Evolutionary conservation across 805 yeast genomes (phyloP), one percentile per base, ranked within the genome.

Genomic region (Kodamaea laetipori): DNA sequence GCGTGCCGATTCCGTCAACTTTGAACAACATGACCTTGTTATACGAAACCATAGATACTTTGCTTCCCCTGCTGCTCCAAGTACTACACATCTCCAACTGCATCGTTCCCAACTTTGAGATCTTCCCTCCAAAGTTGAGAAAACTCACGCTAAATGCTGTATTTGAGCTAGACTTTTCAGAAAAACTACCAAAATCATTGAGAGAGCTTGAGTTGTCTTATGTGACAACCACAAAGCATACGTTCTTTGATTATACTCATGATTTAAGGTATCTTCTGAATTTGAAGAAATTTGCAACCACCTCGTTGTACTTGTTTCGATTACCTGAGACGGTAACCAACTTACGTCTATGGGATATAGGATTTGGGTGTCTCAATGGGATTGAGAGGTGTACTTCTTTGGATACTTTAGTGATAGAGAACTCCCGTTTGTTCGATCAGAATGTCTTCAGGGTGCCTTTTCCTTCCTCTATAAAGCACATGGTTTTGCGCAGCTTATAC

Each of bases 141-240:
- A 34, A 34, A n/a, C 27, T 34, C 16, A 17, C 37, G 9, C 27
- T 34, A 6, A 13, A 34, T 18, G 37, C 37, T 2, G 37, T 34
- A 3, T 34, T 34, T 11, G 27, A 34, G 13, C 17, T 34, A 12
- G 13, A 34, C 11, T 30, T 30, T 7, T 13, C 19, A 6, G 21
- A 30, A 30, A 4, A n/a, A 11, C 34, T 30, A 7, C 34, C 34
- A 15, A 13, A 13, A 15, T 15, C 34, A 30, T 30, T 30, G 17
- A 30, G 19, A 7, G 7, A 30, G 10, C 34, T 30, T 15, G 34
- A 30, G 19, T 11, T 30, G 4, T 30, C 34, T 11, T 30, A 30
- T 11, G 34, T 30, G 18, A 30, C 34, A 13, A 30, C 34, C 11
- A 30, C 34, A 12, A 30, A 30, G 10, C 34, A 30, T 11, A 30